Evolutionary conservation across 345 rosid genomes (phyloP).

Genomic region (Citrus mangshanensis): DNA sequence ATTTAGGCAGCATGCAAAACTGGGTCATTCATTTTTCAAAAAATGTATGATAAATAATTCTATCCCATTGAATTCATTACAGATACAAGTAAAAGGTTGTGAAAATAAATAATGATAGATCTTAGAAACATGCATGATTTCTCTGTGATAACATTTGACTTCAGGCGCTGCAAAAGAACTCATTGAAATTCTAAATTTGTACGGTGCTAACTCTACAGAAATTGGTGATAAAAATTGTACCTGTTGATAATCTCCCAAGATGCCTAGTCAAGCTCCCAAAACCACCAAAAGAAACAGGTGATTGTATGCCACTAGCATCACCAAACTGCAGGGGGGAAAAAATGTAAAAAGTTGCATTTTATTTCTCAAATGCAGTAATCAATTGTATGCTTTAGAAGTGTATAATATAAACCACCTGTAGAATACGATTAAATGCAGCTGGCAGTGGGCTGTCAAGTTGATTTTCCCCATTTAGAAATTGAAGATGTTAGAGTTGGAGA

Average conservation of each 20-base stretch:
- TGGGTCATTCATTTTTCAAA: not conserved
- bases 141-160: not conserved
- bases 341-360: constrained; percentile 8
- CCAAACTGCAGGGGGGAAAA: constrained; percentile 71
- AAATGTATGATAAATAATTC: not conserved
- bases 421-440: constrained; percentile 81
- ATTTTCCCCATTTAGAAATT: constrained; percentile 33
- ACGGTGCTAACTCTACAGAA: not conserved
- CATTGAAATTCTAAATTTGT: not conserved
- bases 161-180: not conserved
- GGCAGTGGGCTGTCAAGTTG: constrained; percentile 72
- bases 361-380: constrained; percentile 4
- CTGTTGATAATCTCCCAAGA: constrained; percentile 75
- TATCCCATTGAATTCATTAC: not conserved
- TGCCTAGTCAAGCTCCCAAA: constrained; percentile 98
- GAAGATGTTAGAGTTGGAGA: constrained; percentile 34
- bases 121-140: not conserved
- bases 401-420: constrained; percentile 59
- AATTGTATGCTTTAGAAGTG: constrained; percentile 7
- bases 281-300: constrained; percentile 98
- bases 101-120: not conserved
- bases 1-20: not conserved
- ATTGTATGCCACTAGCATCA: constrained; percentile 98
- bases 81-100: not conserved
- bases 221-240: constrained; percentile 30